Evolutionary conservation across 2,329 filamentous ascomycete genomes (phyloP), one percentile per base, ranked within the genome.

Genomic region (Aspergillus brasiliensis): DNA sequence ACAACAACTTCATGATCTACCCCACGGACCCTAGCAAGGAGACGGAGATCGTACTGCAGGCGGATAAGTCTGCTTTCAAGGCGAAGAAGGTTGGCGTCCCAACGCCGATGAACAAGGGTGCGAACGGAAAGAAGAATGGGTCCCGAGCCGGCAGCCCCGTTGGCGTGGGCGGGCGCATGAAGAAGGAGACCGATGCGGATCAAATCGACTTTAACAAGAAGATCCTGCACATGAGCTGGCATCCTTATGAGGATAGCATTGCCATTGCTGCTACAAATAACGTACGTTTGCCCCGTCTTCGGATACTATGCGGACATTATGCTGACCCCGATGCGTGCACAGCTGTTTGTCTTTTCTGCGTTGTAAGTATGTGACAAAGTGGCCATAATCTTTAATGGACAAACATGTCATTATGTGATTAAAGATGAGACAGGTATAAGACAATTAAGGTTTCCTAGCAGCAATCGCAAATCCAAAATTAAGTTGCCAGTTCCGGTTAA

Each of bases 1-100:
- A 99, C 85, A 99, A 99, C 82, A 99, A 99, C 82, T 98, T 99
- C 83, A 99, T 99, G 95, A 99, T 99, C 73, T 99, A 98, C 77
- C 95, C 95, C 4, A 95, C 93, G 25, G 94, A 98, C 71, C 91
- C 93, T 6, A 91, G 94, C 67, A 96, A 96, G 80, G 95, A 99
- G 75, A 94, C 94, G 3, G 95, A 99, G 78, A 93, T 99, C 51
- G 95, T 99, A 49, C 82, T 99, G 59, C 95, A 99, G 78, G 95
- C 95, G 40, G 95, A 99, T 77, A 99, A 99, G 82, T 97, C 92
- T 58, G 95, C 95, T 10, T 99, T 99, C 87, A 99, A 99, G 82
- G 95, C 95, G 37, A 99, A 99, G 88, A 99, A 98, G 83, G 94
- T 99, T 66, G 95, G 95, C 63, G 91, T 99, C 53, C 95, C 95